These are phyloP conservation scores for Aspergillus leporis DNA, from an alignment of 495 filamentous ascomycete species.

Conservation along the genomic window DNA sequence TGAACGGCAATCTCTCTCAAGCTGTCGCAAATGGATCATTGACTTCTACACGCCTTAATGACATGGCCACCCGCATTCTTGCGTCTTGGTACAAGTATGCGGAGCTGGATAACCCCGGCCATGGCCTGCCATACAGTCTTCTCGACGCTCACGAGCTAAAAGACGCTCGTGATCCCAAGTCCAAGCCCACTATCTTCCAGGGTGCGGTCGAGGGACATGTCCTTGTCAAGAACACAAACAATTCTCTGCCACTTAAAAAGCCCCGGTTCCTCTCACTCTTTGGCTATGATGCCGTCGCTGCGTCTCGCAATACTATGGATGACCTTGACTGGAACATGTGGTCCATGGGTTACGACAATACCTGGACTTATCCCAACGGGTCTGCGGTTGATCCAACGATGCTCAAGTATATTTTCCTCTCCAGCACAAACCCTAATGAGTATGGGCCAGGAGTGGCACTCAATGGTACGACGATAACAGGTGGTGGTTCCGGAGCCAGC, in stretches of 20 bases:
- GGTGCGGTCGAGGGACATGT: slow-evolving; percentile 53
- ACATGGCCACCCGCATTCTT: slow-evolving; percentile 53
- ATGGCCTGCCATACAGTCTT: slow-evolving; percentile 61
- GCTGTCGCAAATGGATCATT: slow-evolving; percentile 48
- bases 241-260: slow-evolving; percentile 51
- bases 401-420: neutral
- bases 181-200: slow-evolving; percentile 50
- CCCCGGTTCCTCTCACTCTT: slow-evolving; percentile 58
- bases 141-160: slow-evolving; percentile 62
- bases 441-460: slow-evolving; percentile 29
- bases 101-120: slow-evolving; percentile 44
- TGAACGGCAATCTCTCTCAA: slow-evolving; percentile 37
- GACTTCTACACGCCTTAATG: slow-evolving; percentile 46
- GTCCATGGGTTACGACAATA: neutral
- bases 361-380: neutral
- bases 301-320: slow-evolving; percentile 47
- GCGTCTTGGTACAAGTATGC: slow-evolving; percentile 53
- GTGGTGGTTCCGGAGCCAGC: slow-evolving; percentile 63
- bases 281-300: slow-evolving; percentile 55
- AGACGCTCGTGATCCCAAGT: slow-evolving; percentile 55
- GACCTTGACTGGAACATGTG: slow-evolving; percentile 45
- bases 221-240: slow-evolving; percentile 59
- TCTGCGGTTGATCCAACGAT: neutral
- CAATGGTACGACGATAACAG: slow-evolving; percentile 59
- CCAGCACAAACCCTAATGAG: neutral